Conservation (phyloP, 345 rosid genomes). For the Boechera divaricarpa region DNA sequence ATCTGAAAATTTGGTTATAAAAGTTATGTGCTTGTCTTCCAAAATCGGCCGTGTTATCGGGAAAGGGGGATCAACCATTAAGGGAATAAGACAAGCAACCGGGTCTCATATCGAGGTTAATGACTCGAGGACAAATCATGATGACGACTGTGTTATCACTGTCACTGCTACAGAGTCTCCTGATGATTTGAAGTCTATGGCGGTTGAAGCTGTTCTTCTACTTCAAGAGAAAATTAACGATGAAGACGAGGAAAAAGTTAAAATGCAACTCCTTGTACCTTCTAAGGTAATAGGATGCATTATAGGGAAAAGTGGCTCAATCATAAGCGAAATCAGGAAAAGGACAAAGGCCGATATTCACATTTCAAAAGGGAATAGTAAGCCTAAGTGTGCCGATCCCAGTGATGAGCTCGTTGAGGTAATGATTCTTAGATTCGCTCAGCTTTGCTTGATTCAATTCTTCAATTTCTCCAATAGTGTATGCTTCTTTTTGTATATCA, state of each 20-base stretch:
- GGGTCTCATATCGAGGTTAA: conserved; percentile 90
- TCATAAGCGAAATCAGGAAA: conserved; percentile 88
- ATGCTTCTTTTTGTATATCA: conserved; percentile 10
- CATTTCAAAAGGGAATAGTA: conserved; percentile 68
- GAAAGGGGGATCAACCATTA: conserved; percentile 89
- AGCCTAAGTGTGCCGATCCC: conserved; percentile 69
- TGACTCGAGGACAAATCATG: conserved; percentile 71
- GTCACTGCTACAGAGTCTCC: conserved; percentile 81
- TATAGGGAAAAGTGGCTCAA: conserved; percentile 92
- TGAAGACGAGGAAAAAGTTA: conserved; percentile 64
- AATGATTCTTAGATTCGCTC: conserved; percentile 19
- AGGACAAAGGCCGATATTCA: conserved; percentile 80
- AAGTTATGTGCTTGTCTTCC: conserved; percentile 73
- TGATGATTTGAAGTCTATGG: conserved; percentile 92
- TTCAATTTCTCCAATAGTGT: not conserved
- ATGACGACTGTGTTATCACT: conserved; percentile 70
- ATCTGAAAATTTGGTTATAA: conserved; percentile 69
- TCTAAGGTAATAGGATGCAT: conserved; percentile 94
- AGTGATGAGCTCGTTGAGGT: conserved; percentile 94
- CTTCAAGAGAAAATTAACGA: conserved; percentile 90
- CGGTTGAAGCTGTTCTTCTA: conserved; percentile 87
- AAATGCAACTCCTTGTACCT: conserved; percentile 78
- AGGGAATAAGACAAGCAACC: conserved; percentile 85
- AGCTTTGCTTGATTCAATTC: conserved; percentile 27
- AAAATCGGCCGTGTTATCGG: conserved; percentile 99